Percentiles rank a stretch among this genome's conserved stretches.
These are phyloP conservation scores for Russula sp. DNA, from an alignment of 768 basidiomycete species.

Conservation along the genomic window DNA sequence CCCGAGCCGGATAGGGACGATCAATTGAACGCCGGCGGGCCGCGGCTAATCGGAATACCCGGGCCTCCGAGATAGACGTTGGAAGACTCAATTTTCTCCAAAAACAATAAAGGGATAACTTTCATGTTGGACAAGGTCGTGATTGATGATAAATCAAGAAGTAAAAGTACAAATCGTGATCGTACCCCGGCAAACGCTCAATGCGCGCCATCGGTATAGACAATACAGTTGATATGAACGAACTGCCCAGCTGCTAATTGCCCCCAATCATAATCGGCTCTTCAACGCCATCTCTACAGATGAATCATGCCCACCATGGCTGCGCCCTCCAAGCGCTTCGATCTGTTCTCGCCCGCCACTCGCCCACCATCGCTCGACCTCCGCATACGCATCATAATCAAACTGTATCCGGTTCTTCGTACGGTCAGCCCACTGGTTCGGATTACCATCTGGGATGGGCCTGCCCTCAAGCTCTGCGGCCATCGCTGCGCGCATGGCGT, in stretches of 20 bases:
- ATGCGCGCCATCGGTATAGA: not conserved
- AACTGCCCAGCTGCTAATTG: not conserved
- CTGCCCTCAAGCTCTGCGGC: conserved; percentile 37
- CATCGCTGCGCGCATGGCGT: conserved; percentile 50
- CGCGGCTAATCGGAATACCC: too few relatives aligned
- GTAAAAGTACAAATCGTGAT: not conserved
- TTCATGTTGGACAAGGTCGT: not conserved
- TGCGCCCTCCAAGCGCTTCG: conserved; percentile 1
- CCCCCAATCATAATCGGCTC: not conserved
- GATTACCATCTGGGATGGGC: conserved; percentile 38
- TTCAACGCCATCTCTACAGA: not conserved
- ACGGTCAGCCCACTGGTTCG: conserved; percentile 59
- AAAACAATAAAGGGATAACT: too few relatives aligned
- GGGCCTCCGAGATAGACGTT: too few relatives aligned
- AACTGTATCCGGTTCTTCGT: conserved; percentile 48
- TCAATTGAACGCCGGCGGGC: too few relatives aligned
- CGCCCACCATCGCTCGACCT: conserved; percentile 51
- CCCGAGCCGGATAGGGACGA: too few relatives aligned
- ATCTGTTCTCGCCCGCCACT: conserved; percentile 34
- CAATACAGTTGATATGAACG: not conserved
- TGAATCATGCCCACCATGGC: not conserved
- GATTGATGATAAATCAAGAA: not conserved
- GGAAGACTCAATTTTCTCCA: too few relatives aligned
- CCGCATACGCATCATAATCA: conserved; percentile 53
- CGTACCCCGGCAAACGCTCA: not conserved